Evolutionary conservation across 2,329 filamentous ascomycete genomes (phyloP).

Genomic region (Cyclaneusma minus): DNA sequence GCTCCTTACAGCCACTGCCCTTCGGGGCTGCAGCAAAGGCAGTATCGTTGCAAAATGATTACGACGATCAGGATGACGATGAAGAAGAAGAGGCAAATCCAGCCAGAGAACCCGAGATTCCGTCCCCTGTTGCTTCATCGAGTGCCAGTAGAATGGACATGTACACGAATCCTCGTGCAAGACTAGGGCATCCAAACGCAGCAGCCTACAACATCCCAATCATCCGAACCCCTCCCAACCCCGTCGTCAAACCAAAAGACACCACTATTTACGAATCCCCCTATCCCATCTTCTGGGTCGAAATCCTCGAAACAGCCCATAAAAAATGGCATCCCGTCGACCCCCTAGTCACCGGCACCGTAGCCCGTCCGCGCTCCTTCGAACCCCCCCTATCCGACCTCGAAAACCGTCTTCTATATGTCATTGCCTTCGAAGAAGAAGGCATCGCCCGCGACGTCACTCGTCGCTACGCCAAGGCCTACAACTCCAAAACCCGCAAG

Average conservation of each 20-base stretch:
- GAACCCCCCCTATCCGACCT: constrained; percentile 71
- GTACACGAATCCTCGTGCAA: constrained; percentile 17
- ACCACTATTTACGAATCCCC: constrained; percentile 48
- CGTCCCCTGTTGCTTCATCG: constrained; percentile 17
- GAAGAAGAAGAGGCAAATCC: constrained; percentile 9
- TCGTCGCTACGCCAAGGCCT: constrained; percentile 71
- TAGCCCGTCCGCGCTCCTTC: constrained; percentile 60
- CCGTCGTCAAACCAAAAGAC: constrained; percentile 18
- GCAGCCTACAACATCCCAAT: constrained; percentile 34
- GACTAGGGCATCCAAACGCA: constrained; percentile 23
- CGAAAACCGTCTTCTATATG: constrained; percentile 68
- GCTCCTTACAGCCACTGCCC: constrained; percentile 72
- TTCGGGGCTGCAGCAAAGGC: constrained; percentile 27
- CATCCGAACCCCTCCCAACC: constrained; percentile 19
- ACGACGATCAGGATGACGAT: constrained; percentile 16
- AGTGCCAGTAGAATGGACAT: constrained; percentile 18
- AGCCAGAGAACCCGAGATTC: constrained; percentile 31
- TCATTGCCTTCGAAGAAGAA: constrained; percentile 71
- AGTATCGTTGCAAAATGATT: constrained; percentile 8
- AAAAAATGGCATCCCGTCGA: constrained; percentile 91
- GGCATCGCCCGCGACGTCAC: constrained; percentile 74
- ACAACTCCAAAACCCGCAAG: constrained; percentile 77
- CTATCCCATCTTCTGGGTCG: constrained; percentile 86
- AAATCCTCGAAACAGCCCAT: constrained; percentile 70
- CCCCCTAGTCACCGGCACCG: constrained; percentile 63